Conservation (phyloP, 352 stramenopile species). For the Phytophthora agathidicida region DNA sequence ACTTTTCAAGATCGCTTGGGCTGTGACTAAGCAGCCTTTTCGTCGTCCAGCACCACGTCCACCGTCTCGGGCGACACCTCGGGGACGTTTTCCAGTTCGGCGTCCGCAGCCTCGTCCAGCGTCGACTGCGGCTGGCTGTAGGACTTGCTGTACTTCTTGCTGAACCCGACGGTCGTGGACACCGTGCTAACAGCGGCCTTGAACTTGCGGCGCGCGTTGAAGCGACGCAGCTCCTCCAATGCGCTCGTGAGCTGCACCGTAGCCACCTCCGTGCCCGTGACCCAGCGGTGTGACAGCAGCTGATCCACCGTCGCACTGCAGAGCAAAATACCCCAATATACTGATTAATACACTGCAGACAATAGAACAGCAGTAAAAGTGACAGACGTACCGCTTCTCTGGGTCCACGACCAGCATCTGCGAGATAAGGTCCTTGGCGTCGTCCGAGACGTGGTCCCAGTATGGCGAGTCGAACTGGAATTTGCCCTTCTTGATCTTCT, state of each 20-base stretch:
- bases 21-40: constrained; percentile 25
- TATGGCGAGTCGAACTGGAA: constrained; percentile 97
- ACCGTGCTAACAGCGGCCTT: constrained; percentile 93
- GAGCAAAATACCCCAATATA: constrained; percentile 6
- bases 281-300: constrained; percentile 91
- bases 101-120: constrained; percentile 19
- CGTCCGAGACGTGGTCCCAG: constrained; percentile 93
- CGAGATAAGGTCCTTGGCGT: constrained; percentile 95
- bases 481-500: constrained; percentile 94
- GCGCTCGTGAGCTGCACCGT: constrained; percentile 93
- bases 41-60: constrained; percentile 29
- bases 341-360: not conserved
- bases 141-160: constrained; percentile 78
- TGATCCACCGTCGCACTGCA: constrained; percentile 80
- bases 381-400: constrained; percentile 65
- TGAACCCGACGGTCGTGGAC: constrained; percentile 69
- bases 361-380: not conserved
- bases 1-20: not conserved
- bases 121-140: constrained; percentile 46
- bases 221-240: constrained; percentile 91
- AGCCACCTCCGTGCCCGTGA: constrained; percentile 81
- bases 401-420: constrained; percentile 93
- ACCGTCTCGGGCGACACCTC: constrained; percentile 35
- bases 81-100: constrained; percentile 13
- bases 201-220: constrained; percentile 96